Conservation (phyloP, 2,329 filamentous ascomycete genomes). For the Didymella sp. region DNA sequence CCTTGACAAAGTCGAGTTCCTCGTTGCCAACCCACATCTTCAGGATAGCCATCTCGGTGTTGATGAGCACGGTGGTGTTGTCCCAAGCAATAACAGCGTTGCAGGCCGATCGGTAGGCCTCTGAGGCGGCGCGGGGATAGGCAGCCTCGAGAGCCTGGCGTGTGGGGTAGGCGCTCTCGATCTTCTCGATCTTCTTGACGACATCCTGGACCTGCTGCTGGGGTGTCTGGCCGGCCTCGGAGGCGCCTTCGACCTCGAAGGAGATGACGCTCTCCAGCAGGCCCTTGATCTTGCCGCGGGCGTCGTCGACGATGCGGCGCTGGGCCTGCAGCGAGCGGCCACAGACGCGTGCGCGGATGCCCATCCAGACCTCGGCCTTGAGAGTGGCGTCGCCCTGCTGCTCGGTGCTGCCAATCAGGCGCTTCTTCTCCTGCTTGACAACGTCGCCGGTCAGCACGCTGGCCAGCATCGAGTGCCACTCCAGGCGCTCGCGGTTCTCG, state of each 20-base stretch:
- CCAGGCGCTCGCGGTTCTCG: slow-evolving; percentile 84
- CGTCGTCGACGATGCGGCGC: slow-evolving; percentile 85
- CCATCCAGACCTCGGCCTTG: slow-evolving; percentile 82
- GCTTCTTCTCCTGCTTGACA: slow-evolving; percentile 96
- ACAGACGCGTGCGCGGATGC: slow-evolving; percentile 81
- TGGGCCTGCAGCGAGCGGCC: slow-evolving; percentile 86
- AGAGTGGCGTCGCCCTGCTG: slow-evolving; percentile 74
- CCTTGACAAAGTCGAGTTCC: slow-evolving; percentile 86
- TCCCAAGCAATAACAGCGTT: slow-evolving; percentile 94
- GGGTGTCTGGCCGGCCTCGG: slow-evolving; percentile 86
- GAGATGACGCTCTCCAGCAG: slow-evolving; percentile 86
- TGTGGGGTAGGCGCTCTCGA: slow-evolving; percentile 84
- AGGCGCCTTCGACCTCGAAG: slow-evolving; percentile 93
- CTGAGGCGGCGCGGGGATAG: slow-evolving; percentile 78
- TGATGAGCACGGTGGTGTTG: slow-evolving; percentile 96
- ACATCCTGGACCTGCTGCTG: slow-evolving; percentile 89
- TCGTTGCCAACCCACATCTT: slow-evolving; percentile 98
- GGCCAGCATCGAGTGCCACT: slow-evolving; percentile 98
- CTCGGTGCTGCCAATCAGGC: slow-evolving; percentile 81
- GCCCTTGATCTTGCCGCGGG: slow-evolving; percentile 73
- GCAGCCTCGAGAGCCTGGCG: slow-evolving; percentile 74
- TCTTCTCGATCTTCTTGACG: slow-evolving; percentile 87
- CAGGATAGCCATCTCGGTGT: slow-evolving; percentile 87
- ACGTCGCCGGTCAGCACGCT: slow-evolving; percentile 96
- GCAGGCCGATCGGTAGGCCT: slow-evolving; percentile 79